Evolutionary conservation across 176 grass and related monocot species (phyloP).

Genomic region (barley (Hordeum vulgare)): DNA sequence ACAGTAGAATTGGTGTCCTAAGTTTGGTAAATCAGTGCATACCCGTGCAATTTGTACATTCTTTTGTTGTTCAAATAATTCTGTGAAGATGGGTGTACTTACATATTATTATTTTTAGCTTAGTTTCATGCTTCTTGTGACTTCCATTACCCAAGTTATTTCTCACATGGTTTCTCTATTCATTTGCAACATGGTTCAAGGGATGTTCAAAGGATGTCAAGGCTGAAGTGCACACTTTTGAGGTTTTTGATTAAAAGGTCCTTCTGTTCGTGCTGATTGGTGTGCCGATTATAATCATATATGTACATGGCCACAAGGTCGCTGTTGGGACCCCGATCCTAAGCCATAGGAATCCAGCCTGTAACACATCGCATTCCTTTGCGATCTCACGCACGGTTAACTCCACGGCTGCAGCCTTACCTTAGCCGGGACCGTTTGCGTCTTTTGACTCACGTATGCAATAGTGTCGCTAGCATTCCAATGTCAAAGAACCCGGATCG

Average conservation of each 20-base stretch:
- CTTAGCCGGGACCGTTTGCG: too few species aligned
- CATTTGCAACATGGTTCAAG: constrained; percentile 58
- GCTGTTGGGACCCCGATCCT: too few species aligned
- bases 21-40: not conserved
- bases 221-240: constrained; percentile 60
- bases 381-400: too few species aligned
- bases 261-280: constrained; percentile 59
- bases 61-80: constrained; percentile 7
- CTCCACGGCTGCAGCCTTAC: too few species aligned
- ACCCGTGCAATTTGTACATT: not conserved
- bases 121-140: not conserved
- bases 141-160: not conserved
- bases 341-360: too few species aligned
- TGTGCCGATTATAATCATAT: constrained; percentile 62
- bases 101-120: not conserved
- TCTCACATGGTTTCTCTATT: constrained; percentile 19
- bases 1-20: not conserved
- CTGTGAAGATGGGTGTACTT: not conserved
- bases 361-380: too few species aligned
- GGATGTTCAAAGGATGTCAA: constrained; percentile 60
- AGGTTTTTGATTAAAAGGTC: constrained; percentile 63
- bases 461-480: too few species aligned
- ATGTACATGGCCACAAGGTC: constrained; percentile 77
- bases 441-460: too few species aligned
- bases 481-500: too few species aligned